Evolutionary conservation across 1,139 yeast species (phyloP).

Genomic region (Yamadazyma triangularis): DNA sequence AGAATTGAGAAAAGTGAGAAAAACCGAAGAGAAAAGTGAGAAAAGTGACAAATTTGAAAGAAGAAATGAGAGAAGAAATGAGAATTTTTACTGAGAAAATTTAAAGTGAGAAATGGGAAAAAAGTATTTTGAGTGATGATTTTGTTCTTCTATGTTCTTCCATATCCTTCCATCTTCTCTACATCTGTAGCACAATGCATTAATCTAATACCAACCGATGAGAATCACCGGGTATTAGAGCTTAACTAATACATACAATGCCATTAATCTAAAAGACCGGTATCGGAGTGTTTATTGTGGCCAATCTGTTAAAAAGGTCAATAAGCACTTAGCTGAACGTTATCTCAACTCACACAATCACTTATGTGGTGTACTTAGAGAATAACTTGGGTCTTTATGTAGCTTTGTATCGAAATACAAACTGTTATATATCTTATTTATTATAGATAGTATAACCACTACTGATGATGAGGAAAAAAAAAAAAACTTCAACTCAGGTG

Average conservation of each 20-base stretch:
- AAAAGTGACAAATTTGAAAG: too few species aligned
- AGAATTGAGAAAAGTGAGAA: too few species aligned
- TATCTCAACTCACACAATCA: slow-evolving; percentile 30
- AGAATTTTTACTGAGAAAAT: background rate
- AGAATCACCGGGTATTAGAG: slow-evolving; percentile 8
- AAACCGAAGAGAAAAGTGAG: too few species aligned
- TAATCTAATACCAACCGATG: slow-evolving; percentile 21
- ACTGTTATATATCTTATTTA: slow-evolving; percentile 44
- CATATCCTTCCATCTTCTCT: background rate
- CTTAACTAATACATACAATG: slow-evolving; percentile 17
- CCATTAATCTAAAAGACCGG: slow-evolving; percentile 64
- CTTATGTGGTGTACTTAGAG: slow-evolving; percentile 30
- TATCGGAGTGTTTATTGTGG: slow-evolving; percentile 69
- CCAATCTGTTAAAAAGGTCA: slow-evolving; percentile 60
- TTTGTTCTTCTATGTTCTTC: too few species aligned
- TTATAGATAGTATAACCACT: slow-evolving; percentile 67
- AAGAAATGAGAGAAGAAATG: too few species aligned
- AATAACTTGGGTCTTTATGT: slow-evolving; percentile 52
- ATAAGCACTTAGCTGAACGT: slow-evolving; percentile 48
- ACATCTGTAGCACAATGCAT: slow-evolving; percentile 46
- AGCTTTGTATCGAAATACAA: slow-evolving; percentile 26
- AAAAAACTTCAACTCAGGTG: slow-evolving; percentile 5
- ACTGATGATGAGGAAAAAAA: slow-evolving; percentile 45
- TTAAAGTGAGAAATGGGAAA: too few species aligned
- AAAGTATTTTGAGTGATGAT: too few species aligned